Evolutionary conservation across 192 early-diverging fungal species (phyloP).

Genomic region (Chytriomyces sp.): DNA sequence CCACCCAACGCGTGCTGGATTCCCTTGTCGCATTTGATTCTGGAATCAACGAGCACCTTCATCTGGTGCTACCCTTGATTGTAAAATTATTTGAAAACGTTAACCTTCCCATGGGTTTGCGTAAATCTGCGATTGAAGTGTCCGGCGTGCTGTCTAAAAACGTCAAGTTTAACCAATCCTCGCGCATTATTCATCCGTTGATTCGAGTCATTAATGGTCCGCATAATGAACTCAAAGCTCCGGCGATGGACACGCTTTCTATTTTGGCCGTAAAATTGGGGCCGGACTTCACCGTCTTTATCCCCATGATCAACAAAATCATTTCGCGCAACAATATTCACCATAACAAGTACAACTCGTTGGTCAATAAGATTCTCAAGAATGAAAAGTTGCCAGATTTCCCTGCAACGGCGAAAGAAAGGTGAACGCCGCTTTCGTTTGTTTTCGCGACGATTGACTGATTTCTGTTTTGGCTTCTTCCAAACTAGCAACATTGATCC

Average conservation of each 20-base stretch:
- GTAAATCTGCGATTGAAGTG: conserved; percentile 65
- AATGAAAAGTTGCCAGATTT: conserved; percentile 26
- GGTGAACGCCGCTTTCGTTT: background rate
- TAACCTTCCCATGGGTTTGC: conserved; percentile 55
- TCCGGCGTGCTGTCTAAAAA: conserved; percentile 62
- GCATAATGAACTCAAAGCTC: conserved; percentile 52
- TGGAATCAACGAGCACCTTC: conserved; percentile 79
- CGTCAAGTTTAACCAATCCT: conserved; percentile 78
- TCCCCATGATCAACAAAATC: conserved; percentile 75
- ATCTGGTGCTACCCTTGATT: conserved; percentile 76
- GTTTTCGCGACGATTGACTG: background rate
- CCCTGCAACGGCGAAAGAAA: conserved; percentile 9
- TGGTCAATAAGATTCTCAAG: conserved; percentile 24
- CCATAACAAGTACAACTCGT: conserved; percentile 10
- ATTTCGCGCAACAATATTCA: conserved; percentile 23
- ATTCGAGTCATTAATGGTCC: conserved; percentile 31
- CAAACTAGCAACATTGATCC: background rate
- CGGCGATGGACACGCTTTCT: conserved; percentile 76
- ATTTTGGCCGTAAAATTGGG: conserved; percentile 77
- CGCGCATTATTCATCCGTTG: conserved; percentile 76
- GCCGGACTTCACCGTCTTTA: conserved; percentile 77
- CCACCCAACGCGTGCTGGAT: conserved; percentile 64
- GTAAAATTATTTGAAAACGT: conserved; percentile 73
- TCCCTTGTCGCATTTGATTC: conserved; percentile 73
- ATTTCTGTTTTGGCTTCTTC: background rate